phyloP scores from a whole-genome alignment of 2,329 filamentous ascomycete genomes.

The Beauveria bassiana region DNA sequence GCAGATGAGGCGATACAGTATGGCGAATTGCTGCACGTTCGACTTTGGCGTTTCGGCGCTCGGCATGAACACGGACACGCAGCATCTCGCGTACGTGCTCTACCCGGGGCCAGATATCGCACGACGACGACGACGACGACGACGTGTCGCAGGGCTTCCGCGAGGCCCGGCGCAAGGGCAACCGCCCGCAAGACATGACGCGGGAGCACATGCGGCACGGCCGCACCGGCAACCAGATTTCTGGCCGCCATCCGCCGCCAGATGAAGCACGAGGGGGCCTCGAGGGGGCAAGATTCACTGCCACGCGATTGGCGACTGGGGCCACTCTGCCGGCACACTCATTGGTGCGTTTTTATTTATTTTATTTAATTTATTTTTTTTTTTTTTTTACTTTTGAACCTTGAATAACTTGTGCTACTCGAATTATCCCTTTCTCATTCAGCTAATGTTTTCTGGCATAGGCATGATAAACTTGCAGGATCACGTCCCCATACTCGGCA shows the following conservation, averaged over 20 bases:
- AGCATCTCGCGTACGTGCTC: slow-evolving; percentile 43
- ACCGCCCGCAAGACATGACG: slow-evolving; percentile 41
- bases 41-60: slow-evolving; percentile 41
- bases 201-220: slow-evolving; percentile 36
- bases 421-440: no score
- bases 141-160: slow-evolving; percentile 34
- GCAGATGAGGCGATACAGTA: slow-evolving; percentile 25
- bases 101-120: slow-evolving; percentile 30
- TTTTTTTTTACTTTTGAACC: no score
- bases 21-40: slow-evolving; percentile 41
- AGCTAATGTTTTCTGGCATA: slow-evolving; percentile 13
- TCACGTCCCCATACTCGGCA: slow-evolving; percentile 37
- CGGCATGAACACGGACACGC: slow-evolving; percentile 41
- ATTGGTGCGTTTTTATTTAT: slow-evolving; percentile 32
- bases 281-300: slow-evolving; percentile 41
- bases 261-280: slow-evolving; percentile 36
- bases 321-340: slow-evolving; percentile 39
- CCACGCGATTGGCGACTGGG: slow-evolving; percentile 44
- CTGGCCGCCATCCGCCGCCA: slow-evolving; percentile 29
- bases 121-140: slow-evolving; percentile 24
- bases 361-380: no score
- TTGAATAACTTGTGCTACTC: no score
- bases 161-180: slow-evolving; percentile 37
- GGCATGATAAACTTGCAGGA: slow-evolving; percentile 44
- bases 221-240: slow-evolving; percentile 38